phyloP scores from a whole-genome alignment of 176 grass and related monocot genomes.

The Metroxylon sagu region DNA sequence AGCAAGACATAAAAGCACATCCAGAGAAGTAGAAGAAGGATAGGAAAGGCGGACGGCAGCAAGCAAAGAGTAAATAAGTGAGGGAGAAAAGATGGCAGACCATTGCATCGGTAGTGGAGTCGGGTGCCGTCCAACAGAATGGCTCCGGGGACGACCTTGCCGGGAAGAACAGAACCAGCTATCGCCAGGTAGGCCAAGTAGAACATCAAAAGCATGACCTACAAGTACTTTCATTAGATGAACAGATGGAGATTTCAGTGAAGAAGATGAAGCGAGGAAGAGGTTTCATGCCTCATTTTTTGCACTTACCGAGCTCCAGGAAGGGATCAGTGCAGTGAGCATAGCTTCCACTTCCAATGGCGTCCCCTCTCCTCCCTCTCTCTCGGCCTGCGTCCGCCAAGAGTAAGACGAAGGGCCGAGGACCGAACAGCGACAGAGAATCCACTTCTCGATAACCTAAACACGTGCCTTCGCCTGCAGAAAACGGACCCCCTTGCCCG shows the following conservation, averaged over 20 bases:
- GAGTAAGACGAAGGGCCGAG: too few species aligned
- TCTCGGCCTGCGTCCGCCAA: too few species aligned
- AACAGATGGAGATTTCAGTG: background rate
- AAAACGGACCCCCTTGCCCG: too few species aligned
- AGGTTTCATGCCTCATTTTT: too few species aligned
- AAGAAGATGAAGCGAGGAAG: background rate
- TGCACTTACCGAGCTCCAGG: conserved; percentile 37
- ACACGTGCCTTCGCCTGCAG: too few species aligned
- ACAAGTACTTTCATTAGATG: background rate
- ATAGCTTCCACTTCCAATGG: conserved; percentile 27
- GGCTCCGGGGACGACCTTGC: conserved; percentile 67
- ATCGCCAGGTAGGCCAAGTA: conserved; percentile 67
- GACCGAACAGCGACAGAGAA: too few species aligned
- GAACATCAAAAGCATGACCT: conserved; percentile 54
- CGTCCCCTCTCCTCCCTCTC: background rate
- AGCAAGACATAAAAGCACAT: too few species aligned
- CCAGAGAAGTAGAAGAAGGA: too few species aligned
- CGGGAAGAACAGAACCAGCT: conserved; percentile 59
- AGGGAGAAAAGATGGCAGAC: conserved; percentile 12
- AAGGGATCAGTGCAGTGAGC: conserved; percentile 38
- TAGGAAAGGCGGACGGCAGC: too few species aligned
- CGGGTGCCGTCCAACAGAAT: conserved; percentile 71
- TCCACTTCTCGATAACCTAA: too few species aligned
- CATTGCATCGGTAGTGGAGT: conserved; percentile 89
- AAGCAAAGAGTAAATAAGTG: too few species aligned